Evolutionary conservation across 2,329 filamentous ascomycete species (phyloP).

Genomic region (Emydomyces testavorans): DNA sequence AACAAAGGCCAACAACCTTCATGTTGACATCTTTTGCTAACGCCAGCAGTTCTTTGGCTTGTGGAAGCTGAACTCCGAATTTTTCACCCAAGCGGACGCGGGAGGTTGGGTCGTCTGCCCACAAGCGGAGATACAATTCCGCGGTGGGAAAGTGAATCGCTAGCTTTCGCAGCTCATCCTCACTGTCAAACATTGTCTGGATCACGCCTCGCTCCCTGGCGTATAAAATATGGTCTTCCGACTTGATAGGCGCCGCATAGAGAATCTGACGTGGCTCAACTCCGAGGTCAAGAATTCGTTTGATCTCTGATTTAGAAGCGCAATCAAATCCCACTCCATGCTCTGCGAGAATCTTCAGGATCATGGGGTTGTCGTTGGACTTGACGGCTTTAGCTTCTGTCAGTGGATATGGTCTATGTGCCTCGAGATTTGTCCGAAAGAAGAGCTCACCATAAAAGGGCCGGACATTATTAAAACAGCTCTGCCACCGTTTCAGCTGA

Average conservation of each 20-base stretch:
- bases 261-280: slow-evolving; percentile 21
- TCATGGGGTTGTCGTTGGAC: slow-evolving; percentile 22
- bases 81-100: slow-evolving; percentile 11
- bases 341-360: slow-evolving; percentile 19
- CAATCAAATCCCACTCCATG: slow-evolving; percentile 23
- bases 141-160: slow-evolving; percentile 17
- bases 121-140: slow-evolving; percentile 19
- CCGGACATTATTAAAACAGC: neutral
- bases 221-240: slow-evolving; percentile 16
- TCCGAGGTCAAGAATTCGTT: slow-evolving; percentile 17
- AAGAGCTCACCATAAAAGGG: slow-evolving; percentile 12
- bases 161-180: slow-evolving; percentile 23
- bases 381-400: slow-evolving; percentile 20
- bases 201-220: slow-evolving; percentile 17
- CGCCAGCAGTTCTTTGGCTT: slow-evolving; percentile 15
- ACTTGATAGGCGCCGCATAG: slow-evolving; percentile 24
- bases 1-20: slow-evolving; percentile 22
- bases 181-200: slow-evolving; percentile 23
- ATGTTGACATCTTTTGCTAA: slow-evolving; percentile 20
- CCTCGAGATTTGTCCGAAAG: too few species aligned
- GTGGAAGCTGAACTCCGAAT: slow-evolving; percentile 20
- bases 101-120: slow-evolving; percentile 12
- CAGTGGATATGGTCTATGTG: neutral
- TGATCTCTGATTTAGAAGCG: slow-evolving; percentile 22
- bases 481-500: slow-evolving; percentile 6